phyloP scores from a whole-genome alignment of 768 basidiomycete species.

The Collybia nuda region DNA sequence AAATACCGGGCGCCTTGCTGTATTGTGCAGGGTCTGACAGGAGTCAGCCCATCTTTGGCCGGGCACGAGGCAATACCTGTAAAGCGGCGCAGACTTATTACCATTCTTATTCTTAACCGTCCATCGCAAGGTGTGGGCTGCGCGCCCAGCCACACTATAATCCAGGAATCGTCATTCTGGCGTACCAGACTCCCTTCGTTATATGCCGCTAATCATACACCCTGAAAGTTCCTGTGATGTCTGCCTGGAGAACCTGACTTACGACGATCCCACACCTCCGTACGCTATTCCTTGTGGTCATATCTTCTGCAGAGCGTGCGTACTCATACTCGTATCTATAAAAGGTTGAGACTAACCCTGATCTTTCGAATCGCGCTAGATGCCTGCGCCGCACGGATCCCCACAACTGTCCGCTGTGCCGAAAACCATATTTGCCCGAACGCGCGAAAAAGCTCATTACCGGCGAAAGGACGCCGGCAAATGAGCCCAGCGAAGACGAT shows the following conservation, averaged over 20 bases:
- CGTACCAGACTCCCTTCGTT: background rate
- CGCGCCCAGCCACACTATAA: background rate
- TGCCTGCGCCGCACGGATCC: conserved; percentile 14
- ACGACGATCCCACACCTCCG: conserved; percentile 52
- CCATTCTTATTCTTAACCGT: no score
- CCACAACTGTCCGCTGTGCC: conserved; percentile 17
- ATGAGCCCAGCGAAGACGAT: conserved; percentile 32
- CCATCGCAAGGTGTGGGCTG: background rate
- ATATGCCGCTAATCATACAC: conserved; percentile 56
- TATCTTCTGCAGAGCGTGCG: conserved; percentile 70
- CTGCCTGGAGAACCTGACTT: conserved; percentile 65
- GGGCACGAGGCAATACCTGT: no score
- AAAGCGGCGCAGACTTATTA: no score
- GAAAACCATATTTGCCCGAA: conserved; percentile 15
- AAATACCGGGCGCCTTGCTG: no score
- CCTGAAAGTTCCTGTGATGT: conserved; percentile 75
- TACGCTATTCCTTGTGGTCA: conserved; percentile 79
- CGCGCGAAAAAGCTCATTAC: conserved; percentile 20
- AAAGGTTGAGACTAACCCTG: background rate
- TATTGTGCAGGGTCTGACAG: no score
- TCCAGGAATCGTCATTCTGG: background rate
- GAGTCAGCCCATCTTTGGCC: no score
- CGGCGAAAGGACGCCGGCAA: conserved; percentile 27
- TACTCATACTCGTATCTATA: conserved; percentile 10
- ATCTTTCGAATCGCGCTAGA: conserved; percentile 4